Evolutionary conservation across 2,329 filamentous ascomycete species (phyloP).

Genomic region (Xylariaceae sp.): DNA sequence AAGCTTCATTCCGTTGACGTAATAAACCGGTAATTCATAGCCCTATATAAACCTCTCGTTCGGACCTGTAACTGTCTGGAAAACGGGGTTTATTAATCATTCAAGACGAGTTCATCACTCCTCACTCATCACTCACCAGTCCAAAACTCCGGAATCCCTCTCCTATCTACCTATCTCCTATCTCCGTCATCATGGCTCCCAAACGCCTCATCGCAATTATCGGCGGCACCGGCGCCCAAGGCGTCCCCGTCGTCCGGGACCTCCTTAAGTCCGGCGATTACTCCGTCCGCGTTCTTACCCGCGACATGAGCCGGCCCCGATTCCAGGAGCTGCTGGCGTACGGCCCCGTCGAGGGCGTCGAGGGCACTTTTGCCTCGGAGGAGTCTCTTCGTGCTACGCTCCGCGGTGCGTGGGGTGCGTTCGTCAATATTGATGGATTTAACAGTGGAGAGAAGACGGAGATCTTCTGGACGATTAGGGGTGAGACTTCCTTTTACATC

Average conservation of each 20-base stretch:
- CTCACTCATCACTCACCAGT: constrained; percentile 8
- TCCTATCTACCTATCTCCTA: background rate
- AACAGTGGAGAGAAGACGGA: constrained; percentile 49
- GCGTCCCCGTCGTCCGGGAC: constrained; percentile 42
- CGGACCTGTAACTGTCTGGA: too few species aligned
- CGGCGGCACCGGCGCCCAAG: constrained; percentile 49
- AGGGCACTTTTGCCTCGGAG: constrained; percentile 46
- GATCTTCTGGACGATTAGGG: constrained; percentile 43
- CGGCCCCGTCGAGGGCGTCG: constrained; percentile 42
- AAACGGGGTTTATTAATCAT: background rate
- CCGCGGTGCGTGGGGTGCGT: constrained; percentile 43
- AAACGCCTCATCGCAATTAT: constrained; percentile 34
- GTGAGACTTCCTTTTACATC: background rate
- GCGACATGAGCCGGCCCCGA: constrained; percentile 38
- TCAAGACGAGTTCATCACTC: background rate
- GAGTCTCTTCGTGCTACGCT: constrained; percentile 40
- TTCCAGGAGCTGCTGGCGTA: constrained; percentile 39
- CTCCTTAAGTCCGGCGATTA: constrained; percentile 40
- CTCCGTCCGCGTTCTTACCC: constrained; percentile 43
- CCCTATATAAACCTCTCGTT: too few species aligned
- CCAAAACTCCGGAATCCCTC: background rate
- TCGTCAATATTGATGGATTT: constrained; percentile 51
- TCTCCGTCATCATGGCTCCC: constrained; percentile 25
- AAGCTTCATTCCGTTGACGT: too few species aligned
- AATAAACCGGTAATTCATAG: too few species aligned